Percentiles rank a stretch among this genome's conserved stretches.
Conservation (phyloP, 2,329 filamentous ascomycete species). For the Talaromyces sp. region DNA sequence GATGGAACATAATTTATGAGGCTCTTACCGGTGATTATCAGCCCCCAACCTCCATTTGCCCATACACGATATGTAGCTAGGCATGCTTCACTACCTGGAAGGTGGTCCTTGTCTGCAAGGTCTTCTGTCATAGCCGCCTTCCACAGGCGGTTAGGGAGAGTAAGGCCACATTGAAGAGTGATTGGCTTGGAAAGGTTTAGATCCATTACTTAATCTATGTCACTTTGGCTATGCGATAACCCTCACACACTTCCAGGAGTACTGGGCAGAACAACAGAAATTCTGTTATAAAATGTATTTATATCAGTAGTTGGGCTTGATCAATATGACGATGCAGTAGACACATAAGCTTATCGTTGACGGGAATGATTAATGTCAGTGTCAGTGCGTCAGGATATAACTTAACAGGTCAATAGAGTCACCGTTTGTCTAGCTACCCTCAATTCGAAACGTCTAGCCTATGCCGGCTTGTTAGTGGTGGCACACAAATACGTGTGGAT, state of each 20-base stretch:
- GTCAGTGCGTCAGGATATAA: too few relatives aligned
- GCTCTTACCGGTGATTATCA: slow-evolving; percentile 37
- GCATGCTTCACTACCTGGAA: not conserved
- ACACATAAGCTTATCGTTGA: too few relatives aligned
- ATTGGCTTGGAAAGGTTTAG: slow-evolving; percentile 17
- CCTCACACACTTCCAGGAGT: not conserved
- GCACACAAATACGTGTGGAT: too few relatives aligned
- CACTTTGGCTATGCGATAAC: not conserved
- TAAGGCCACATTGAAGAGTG: slow-evolving; percentile 4
- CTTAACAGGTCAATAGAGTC: too few relatives aligned
- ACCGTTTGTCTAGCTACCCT: too few relatives aligned
- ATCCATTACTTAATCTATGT: not conserved
- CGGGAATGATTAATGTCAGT: too few relatives aligned
- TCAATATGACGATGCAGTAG: too few relatives aligned
- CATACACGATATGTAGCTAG: slow-evolving; percentile 27
- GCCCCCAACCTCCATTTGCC: slow-evolving; percentile 40
- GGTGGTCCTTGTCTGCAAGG: not conserved
- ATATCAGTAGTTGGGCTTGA: too few relatives aligned
- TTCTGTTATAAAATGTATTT: too few relatives aligned
- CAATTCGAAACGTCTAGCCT: too few relatives aligned
- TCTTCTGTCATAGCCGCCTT: slow-evolving; percentile 8
- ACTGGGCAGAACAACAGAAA: too few relatives aligned
- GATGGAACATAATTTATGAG: not conserved
- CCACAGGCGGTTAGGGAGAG: slow-evolving; percentile 1
- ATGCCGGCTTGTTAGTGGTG: too few relatives aligned